phyloP scores from a whole-genome alignment of 139 green algal species.

The Asterochloris sp. region DNA sequence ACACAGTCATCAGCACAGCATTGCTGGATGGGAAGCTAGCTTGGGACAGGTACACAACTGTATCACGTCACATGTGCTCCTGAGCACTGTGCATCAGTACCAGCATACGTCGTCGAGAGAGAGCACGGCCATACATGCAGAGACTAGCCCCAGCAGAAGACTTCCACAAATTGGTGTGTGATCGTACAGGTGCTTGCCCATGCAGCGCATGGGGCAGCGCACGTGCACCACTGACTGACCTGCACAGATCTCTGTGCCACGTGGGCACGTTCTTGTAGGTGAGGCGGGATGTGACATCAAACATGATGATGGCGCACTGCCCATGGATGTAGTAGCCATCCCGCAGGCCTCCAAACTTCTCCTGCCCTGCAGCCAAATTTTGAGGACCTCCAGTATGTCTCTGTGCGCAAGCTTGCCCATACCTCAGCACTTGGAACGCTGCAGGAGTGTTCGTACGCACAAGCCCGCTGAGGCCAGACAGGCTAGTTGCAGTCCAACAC shows the following conservation, averaged over 20 bases:
- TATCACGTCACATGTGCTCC: neutral
- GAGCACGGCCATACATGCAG: neutral
- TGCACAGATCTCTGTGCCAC: constrained; percentile 97
- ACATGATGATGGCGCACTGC: constrained; percentile 99
- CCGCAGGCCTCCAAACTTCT: constrained; percentile 97
- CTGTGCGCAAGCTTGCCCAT: too few relatives aligned
- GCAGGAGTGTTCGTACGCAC: too few relatives aligned
- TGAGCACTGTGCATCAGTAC: neutral
- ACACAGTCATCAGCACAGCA: neutral
- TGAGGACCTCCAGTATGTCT: too few relatives aligned
- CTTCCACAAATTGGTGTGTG: too few relatives aligned
- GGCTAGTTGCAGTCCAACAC: too few relatives aligned
- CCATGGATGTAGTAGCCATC: constrained; percentile 99
- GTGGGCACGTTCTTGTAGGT: constrained; percentile 99
- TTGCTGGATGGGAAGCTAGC: too few relatives aligned
- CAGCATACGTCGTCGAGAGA: neutral
- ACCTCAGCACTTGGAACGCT: too few relatives aligned
- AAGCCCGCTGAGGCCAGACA: too few relatives aligned
- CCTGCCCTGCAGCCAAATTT: constrained; percentile 58
- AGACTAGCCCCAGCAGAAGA: neutral
- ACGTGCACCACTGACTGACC: constrained; percentile 25
- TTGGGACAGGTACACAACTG: too few relatives aligned
- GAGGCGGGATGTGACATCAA: constrained; percentile 98
- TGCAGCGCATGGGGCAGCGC: too few relatives aligned
- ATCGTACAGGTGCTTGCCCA: too few relatives aligned